These are phyloP conservation scores for Penicillium sp. DNA, from an alignment of 2,329 filamentous ascomycete genomes.

Conservation along the genomic window DNA sequence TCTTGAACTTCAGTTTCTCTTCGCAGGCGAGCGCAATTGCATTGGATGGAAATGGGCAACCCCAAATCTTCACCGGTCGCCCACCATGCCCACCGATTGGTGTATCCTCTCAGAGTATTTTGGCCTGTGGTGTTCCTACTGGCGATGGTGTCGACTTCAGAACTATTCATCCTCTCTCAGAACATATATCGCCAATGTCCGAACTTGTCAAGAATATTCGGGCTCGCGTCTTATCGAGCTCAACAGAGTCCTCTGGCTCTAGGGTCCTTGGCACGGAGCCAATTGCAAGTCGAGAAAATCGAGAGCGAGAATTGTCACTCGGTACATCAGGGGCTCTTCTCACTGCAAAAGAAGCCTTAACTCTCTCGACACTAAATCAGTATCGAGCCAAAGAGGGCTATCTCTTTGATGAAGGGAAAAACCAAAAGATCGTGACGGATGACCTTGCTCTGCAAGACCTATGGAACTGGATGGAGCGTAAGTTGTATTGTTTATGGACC, in stretches of 20 bases:
- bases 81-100: slow-evolving; percentile 43
- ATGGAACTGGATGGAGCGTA: slow-evolving; percentile 62
- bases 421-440: slow-evolving; percentile 59
- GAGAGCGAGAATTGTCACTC: slow-evolving; percentile 40
- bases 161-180: slow-evolving; percentile 35
- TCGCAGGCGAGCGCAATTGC: slow-evolving; percentile 58
- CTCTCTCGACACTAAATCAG: slow-evolving; percentile 46
- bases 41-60: slow-evolving; percentile 55
- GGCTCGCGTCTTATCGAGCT: slow-evolving; percentile 25
- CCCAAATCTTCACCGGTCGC: slow-evolving; percentile 56
- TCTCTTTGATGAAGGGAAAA: slow-evolving; percentile 58
- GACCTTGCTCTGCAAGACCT: slow-evolving; percentile 61
- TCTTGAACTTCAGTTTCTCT: slow-evolving; percentile 54
- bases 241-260: slow-evolving; percentile 13
- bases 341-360: slow-evolving; percentile 44
- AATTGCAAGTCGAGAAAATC: slow-evolving; percentile 43
- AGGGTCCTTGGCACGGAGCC: slow-evolving; percentile 17
- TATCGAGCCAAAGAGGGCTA: slow-evolving; percentile 60
- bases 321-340: slow-evolving; percentile 34
- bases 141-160: slow-evolving; percentile 33
- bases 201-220: slow-evolving; percentile 36
- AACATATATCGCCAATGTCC: slow-evolving; percentile 32
- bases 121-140: slow-evolving; percentile 37
- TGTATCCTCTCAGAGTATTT: slow-evolving; percentile 41
- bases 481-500: slow-evolving; percentile 18